Evolutionary conservation across 2,329 filamentous ascomycete species (phyloP), one percentile per base, ranked within the genome.

Genomic region (Diaporthe sp.): DNA sequence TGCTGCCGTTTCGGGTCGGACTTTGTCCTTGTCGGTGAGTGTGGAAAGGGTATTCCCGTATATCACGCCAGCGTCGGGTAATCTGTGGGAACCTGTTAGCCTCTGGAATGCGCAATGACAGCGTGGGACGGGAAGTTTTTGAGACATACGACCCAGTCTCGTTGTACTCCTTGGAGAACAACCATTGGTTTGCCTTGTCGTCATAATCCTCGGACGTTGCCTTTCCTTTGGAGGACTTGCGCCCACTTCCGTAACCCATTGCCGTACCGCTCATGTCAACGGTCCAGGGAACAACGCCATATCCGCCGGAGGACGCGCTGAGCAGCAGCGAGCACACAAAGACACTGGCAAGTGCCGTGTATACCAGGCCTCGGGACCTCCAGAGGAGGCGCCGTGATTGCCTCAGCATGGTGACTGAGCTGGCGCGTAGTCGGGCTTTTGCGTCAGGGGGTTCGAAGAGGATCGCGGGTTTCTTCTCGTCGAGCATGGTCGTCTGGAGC

Each of bases 11-110:
- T 80, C 59, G 75, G 73, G 53, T 74, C 79, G 76, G 79, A 79
- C 68, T 51, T 77, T 68, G 34, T 87, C 85, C 72, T 84, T 82
- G 49, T 83, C 80, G 55, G 85, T 82, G 15, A 92, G 82, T 10
- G 84, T 85, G 28, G 85, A 83, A 22, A 92, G 81, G 0, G 89
- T 91, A 73, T 88, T 89, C 28, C 89, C 89, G 79, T 90, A 92
- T n/a, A 92, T 86, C 12, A 87, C 85, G 74, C 89, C 88, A 19
- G 87, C 87, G 34, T 84, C 85, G 22, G 85, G 83, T 76, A 86
- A 79, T 51, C 87, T 89, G 78, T 76, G 61, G 46, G 37, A 34
- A 44, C 39, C 3, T 13, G 74, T 80, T 79, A 82, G 78, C 77
- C 82, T 79, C 78, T 82, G 53, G 13, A 61, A 46, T 58, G 73